phyloP scores from a whole-genome alignment of 305 asterid genomes.

The Lippia alba region DNA sequence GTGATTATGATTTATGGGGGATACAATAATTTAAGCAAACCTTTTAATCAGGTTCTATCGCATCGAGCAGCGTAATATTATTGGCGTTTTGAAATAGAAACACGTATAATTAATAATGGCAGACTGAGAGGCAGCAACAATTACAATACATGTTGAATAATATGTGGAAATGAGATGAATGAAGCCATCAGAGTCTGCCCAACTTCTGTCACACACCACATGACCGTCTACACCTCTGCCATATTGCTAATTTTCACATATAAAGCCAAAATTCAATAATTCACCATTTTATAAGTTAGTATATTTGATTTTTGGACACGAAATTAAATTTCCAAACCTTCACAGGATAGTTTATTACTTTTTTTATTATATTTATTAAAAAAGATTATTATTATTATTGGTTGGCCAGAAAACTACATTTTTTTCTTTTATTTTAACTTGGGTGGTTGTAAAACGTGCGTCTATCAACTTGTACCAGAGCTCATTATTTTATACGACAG shows the following conservation, averaged over 20 bases:
- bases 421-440: neutral
- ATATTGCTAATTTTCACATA: neutral
- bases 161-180: slow-evolving; percentile 12
- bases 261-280: neutral
- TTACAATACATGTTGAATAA: neutral
- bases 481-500: neutral
- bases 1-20: no score
- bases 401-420: no score
- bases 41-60: no score
- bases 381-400: no score
- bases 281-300: neutral
- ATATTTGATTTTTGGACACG: neutral
- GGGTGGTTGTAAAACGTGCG: slow-evolving; percentile 13
- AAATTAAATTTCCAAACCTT: no score
- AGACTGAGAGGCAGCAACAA: slow-evolving; percentile 4
- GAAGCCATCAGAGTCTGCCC: slow-evolving; percentile 4
- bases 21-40: no score
- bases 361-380: no score
- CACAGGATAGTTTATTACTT: no score
- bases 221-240: slow-evolving; percentile 22
- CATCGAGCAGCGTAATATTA: neutral
- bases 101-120: neutral
- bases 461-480: neutral
- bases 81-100: slow-evolving; percentile 22
- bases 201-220: slow-evolving; percentile 32